phyloP scores from a whole-genome alignment of 2,329 filamentous ascomycete species.

The Aspergillus novoparasiticus region DNA sequence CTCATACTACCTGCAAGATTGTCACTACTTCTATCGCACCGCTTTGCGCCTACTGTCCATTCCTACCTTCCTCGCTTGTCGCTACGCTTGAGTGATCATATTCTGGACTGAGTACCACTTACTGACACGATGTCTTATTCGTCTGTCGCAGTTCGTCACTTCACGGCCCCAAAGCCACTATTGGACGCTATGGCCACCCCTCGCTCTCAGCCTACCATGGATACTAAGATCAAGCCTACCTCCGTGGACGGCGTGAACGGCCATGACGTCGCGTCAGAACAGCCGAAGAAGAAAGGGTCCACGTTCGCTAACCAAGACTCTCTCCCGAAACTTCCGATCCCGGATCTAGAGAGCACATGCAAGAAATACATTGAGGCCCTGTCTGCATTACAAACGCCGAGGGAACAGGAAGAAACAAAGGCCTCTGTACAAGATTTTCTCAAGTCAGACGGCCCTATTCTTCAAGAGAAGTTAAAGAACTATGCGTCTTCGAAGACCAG shows the following conservation, averaged over 20 bases:
- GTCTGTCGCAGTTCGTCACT: constrained; percentile 68
- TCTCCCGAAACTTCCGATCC: constrained; percentile 89
- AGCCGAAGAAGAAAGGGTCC: constrained; percentile 66
- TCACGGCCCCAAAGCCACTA: constrained; percentile 71
- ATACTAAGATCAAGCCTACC: constrained; percentile 25
- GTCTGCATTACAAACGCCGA: constrained; percentile 74
- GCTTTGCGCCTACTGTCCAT: constrained; percentile 84
- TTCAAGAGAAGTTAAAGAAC: constrained; percentile 86
- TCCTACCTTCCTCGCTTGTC: constrained; percentile 73
- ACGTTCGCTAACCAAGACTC: constrained; percentile 89
- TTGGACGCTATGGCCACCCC: constrained; percentile 64
- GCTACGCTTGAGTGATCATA: constrained; percentile 63
- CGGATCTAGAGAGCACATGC: constrained; percentile 77
- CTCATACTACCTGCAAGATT: constrained; percentile 79
- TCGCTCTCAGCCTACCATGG: constrained; percentile 29
- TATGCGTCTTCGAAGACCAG: constrained; percentile 91
- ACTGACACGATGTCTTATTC: constrained; percentile 62
- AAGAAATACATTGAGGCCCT: constrained; percentile 78
- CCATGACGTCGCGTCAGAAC: constrained; percentile 20
- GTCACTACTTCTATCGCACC: constrained; percentile 91
- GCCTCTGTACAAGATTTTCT: constrained; percentile 83
- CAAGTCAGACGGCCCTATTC: constrained; percentile 73
- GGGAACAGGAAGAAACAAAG: constrained; percentile 82
- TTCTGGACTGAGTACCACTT: constrained; percentile 26
- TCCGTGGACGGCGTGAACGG: constrained; percentile 16